Evolutionary conservation across 2,329 filamentous ascomycete species (phyloP).

Genomic region (Coleophoma crateriformis): DNA sequence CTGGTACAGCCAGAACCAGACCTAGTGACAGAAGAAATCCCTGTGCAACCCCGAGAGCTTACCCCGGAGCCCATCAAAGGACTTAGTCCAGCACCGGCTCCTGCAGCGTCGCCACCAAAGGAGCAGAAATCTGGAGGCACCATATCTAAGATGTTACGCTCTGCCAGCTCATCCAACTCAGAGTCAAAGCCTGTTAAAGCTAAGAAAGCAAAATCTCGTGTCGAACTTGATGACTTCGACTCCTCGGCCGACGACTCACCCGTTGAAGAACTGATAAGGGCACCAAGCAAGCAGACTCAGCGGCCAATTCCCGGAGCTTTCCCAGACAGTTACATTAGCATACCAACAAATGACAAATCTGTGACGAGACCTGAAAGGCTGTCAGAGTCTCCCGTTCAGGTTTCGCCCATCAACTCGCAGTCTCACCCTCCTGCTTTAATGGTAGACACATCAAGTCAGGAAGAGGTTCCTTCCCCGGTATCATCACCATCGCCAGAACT

Average conservation of each 20-base stretch:
- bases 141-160: conserved; percentile 37
- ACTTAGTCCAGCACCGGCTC: conserved; percentile 29
- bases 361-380: conserved; percentile 36
- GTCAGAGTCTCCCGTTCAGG: conserved; percentile 64
- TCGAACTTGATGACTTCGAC: conserved; percentile 66
- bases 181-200: conserved; percentile 51
- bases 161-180: conserved; percentile 29
- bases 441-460: conserved; percentile 66
- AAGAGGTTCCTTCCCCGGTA: conserved; percentile 55
- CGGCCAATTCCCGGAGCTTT: conserved; percentile 26
- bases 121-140: conserved; percentile 33
- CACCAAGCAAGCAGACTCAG: conserved; percentile 16
- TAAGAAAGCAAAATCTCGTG: conserved; percentile 53
- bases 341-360: conserved; percentile 26
- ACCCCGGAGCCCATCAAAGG: conserved; percentile 29
- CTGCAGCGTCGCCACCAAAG: conserved; percentile 32
- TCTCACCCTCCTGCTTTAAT: conserved; percentile 60
- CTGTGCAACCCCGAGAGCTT: conserved; percentile 23
- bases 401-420: conserved; percentile 50
- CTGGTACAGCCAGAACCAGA: conserved; percentile 22
- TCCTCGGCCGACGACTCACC: conserved; percentile 36
- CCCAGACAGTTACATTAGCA: conserved; percentile 24
- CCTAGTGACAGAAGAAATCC: conserved; percentile 11
- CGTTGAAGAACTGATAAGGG: conserved; percentile 20
- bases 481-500: conserved; percentile 62